Conservation (phyloP, 257 asterid species). For the Solanum corneliomulleri region DNA sequence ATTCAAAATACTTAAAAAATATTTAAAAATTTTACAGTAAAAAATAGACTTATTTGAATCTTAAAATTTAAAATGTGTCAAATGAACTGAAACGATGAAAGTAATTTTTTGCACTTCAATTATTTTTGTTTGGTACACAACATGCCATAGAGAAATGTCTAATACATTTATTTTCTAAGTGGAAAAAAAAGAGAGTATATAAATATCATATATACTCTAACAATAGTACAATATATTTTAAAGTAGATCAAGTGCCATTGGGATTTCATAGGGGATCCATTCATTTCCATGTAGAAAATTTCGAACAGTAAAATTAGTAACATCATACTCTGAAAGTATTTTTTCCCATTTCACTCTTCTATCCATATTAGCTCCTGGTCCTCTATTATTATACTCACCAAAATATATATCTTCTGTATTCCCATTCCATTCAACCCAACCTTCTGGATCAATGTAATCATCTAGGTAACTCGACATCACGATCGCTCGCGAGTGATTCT, state of each 20-base stretch:
- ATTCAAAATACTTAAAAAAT: no score
- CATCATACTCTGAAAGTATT: neutral
- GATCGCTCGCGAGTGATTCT: neutral
- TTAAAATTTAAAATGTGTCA: rapidly evolving
- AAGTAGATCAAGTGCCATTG: neutral
- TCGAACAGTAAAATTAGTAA: neutral
- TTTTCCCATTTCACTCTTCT: neutral
- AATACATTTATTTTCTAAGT: neutral
- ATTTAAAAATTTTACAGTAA: no score
- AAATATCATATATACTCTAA: neutral
- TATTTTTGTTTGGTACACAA: neutral
- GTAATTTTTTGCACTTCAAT: neutral
- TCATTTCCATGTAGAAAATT: neutral
- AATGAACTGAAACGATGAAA: rapidly evolving
- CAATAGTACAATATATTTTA: neutral
- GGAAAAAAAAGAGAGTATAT: neutral
- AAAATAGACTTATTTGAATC: no score
- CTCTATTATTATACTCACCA: neutral
- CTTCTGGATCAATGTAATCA: neutral
- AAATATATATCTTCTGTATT: neutral
- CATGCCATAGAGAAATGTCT: neutral
- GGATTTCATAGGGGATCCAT: neutral
- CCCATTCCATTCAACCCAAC: neutral
- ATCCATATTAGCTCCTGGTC: neutral
- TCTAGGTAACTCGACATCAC: neutral